A percentile compares a stretch with the other conserved stretches of the same genome.
Conservation (phyloP, 1,139 yeast species). For the Candida smagusa region DNA sequence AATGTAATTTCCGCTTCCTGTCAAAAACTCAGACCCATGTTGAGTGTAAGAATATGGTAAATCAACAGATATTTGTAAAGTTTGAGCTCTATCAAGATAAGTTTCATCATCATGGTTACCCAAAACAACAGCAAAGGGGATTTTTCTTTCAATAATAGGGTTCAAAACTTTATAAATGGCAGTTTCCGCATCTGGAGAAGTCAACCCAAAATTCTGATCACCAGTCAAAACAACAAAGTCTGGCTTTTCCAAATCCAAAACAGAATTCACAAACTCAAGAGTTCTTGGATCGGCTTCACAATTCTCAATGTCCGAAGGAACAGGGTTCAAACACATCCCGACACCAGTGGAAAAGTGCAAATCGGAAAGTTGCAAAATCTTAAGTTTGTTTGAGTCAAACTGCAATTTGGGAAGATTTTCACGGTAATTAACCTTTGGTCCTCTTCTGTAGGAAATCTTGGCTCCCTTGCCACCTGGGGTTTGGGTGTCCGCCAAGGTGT, state of each 20-base stretch:
- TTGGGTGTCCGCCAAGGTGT: constrained; percentile 23
- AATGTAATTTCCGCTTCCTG: constrained; percentile 79
- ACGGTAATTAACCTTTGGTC: constrained; percentile 23
- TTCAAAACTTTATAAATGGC: constrained; percentile 70
- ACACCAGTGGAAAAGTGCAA: constrained; percentile 76
- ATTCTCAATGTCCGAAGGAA: constrained; percentile 39
- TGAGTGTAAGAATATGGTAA: constrained; percentile 67
- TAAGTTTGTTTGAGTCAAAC: constrained; percentile 50
- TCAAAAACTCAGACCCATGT: constrained; percentile 60
- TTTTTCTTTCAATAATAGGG: constrained; percentile 60
- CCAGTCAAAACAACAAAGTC: constrained; percentile 83
- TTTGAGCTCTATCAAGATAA: constrained; percentile 50
- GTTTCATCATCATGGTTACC: constrained; percentile 90
- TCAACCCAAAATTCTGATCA: constrained; percentile 76
- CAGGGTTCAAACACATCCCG: constrained; percentile 73
- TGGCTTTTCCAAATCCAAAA: constrained; percentile 71
- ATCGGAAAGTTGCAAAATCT: constrained; percentile 83
- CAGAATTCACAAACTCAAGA: constrained; percentile 51
- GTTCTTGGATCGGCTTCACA: constrained; percentile 81
- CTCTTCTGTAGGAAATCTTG: constrained; percentile 28
- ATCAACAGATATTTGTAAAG: constrained; percentile 52
- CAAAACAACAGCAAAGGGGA: constrained; percentile 78
- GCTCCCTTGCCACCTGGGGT: constrained; percentile 16
- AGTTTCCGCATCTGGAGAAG: constrained; percentile 73
- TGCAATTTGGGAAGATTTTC: constrained; percentile 21